Evolutionary conservation across 2,329 filamentous ascomycete species (phyloP), one percentile per base, ranked within the genome.

Genomic region (Coniochaeta sp.): DNA sequence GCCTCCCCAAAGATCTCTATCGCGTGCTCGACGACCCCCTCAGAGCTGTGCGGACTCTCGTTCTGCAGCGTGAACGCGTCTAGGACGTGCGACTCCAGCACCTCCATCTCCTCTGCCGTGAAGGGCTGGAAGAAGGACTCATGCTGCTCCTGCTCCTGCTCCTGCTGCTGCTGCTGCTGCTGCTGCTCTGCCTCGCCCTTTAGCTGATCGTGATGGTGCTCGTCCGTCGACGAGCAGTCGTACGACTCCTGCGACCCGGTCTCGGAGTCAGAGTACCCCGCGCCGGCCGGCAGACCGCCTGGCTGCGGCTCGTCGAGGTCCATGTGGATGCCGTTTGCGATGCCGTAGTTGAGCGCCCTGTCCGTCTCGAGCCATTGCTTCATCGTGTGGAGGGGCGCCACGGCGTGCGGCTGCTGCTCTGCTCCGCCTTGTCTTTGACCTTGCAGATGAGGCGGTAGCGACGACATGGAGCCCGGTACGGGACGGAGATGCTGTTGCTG

Each of bases 51-150:
- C 4, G 65, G 66, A 2, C 65, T 65, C 47, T 65, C 65, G 22
- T 70, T 66, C 1, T 70, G 62, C 17, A 72, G 61, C 5, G 67
- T 65, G 44, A 75, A 75, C 5, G 71, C 71, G 6, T 70, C 70
- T 14, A 74, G 65, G 1, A 71, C 65, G 16, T 73, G 70, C 55
- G 63, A 68, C 0, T 69, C 68, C 0, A 75, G 62, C 7, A 70
- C 68, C 12, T 70, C 67, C 54, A 75, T 68, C 7, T 68, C 67
- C 40, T 68, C 65, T 22, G 62, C 22, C 55, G 55, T 44, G 38
- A 57, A 57, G 36, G 55, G 55, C 36, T 57, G 55, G 55, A 57
- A 74, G 44, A 36, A 64, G 50, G 59, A 42, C 38, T 55, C 38
- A 14, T 60, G 58, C 14, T 59, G 57, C 57, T 38, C 36, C 44